Conservation (phyloP, 495 filamentous ascomycete genomes). For the Neurospora discreta region DNA sequence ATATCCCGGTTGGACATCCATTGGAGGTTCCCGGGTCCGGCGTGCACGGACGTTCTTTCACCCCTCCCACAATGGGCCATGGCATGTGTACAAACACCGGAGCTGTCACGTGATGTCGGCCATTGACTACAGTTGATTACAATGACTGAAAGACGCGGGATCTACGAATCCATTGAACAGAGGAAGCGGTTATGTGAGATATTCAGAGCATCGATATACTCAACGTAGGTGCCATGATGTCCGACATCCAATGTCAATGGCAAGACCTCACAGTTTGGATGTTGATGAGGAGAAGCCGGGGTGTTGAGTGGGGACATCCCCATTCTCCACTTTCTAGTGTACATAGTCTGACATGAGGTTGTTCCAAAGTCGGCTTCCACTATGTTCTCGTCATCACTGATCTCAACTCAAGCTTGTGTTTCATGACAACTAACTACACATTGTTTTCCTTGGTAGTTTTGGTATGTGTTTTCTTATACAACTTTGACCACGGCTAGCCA, state of each 20-base stretch:
- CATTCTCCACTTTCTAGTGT: not conserved
- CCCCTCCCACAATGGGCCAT: not conserved
- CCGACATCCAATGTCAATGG: not conserved
- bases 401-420: not conserved
- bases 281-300: not conserved
- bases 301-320: not conserved
- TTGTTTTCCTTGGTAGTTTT: not conserved
- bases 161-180: not conserved
- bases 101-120: not conserved
- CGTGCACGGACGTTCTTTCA: not conserved
- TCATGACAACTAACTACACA: not conserved
- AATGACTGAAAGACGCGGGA: not conserved
- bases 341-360: not conserved
- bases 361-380: not conserved
- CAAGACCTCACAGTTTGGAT: not conserved
- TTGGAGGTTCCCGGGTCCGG: slow-evolving; percentile 8
- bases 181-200: not conserved
- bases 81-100: not conserved
- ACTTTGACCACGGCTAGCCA: not conserved
- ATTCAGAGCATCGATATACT: not conserved
- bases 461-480: not conserved
- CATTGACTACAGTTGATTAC: not conserved
- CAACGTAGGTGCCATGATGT: not conserved
- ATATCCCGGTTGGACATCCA: slow-evolving; percentile 12
- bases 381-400: not conserved